Evolutionary conservation across 768 basidiomycete species (phyloP), one percentile per base, ranked within the genome.

Genomic region (Dacryopinax primogenitus): DNA sequence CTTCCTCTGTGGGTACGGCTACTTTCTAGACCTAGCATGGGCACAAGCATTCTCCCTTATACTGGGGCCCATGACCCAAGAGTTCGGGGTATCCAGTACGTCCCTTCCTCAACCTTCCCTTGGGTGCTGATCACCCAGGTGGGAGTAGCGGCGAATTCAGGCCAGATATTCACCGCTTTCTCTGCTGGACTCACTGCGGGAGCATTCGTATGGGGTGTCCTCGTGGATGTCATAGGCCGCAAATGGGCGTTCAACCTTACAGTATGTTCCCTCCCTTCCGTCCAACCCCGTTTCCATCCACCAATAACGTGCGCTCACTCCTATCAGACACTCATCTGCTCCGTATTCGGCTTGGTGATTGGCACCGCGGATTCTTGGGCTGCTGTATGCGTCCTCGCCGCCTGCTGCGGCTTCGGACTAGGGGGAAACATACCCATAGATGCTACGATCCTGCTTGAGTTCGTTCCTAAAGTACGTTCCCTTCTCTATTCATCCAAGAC

Each of bases 221-320:
- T 51, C 13, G 47, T 51, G 12, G 47, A 51, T 28, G 26, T 51
- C 26, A 28, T 51, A 11, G 47, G 47, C 9, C 47, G 47, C 11
- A 16, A 28, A 18, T 51, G 47, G 47, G 47, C 47, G 47, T 51
- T 51, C 47, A 51, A 51, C 47, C 23, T 51, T 9, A 51, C 47
- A 11, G 26, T 51, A 16, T 23, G 15, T 16, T 11, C 26, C 9
- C 37, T n/a, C 37, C n/a, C 37, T 39, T 39, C 37, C n/a, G 12
- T 39, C 37, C 37, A 11, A 11, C 37, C 37, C 37, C 37, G 11
- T 39, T n/a, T n/a, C 37, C 37, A 11, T 39, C 37, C n/a, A 11
- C n/a, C 37, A 11, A n/a, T 39, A 11, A n/a, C 37, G 11, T 18
- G 11, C 47, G 13, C 16, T 51, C 47, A 23, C 47, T 11, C 26